phyloP scores from a whole-genome alignment of 1,284 basidiomycete genomes.

The Sporisorium reilianum region DNA sequence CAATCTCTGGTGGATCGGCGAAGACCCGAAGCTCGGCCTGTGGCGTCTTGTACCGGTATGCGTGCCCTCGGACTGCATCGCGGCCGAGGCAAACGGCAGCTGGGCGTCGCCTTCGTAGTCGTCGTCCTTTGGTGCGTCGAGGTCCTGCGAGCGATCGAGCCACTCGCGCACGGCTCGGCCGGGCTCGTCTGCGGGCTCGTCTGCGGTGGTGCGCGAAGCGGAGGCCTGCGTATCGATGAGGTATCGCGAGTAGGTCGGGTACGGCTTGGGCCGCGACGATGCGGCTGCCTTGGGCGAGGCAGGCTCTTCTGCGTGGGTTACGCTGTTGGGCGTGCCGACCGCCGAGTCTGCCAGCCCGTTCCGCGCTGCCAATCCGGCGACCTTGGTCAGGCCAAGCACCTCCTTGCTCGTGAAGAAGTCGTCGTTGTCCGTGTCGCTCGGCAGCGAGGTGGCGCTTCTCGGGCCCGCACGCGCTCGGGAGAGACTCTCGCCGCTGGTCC shows the following conservation, averaged over 20 bases:
- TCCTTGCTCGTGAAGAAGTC: constrained; percentile 47
- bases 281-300: constrained; percentile 11
- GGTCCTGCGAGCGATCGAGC: constrained; percentile 27
- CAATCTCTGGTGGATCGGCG: constrained; percentile 28
- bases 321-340: constrained; percentile 38
- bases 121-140: neutral
- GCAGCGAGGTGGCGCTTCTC: constrained; percentile 24
- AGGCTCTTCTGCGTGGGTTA: constrained; percentile 20
- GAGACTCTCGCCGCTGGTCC: constrained; percentile 33
- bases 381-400: constrained; percentile 28
- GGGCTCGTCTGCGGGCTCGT: constrained; percentile 8
- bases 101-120: constrained; percentile 17
- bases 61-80: constrained; percentile 13
- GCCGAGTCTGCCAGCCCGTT: constrained; percentile 22
- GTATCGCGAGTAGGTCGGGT: constrained; percentile 38
- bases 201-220: constrained; percentile 6
- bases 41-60: constrained; percentile 5
- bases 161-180: constrained; percentile 29
- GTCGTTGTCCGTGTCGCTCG: constrained; percentile 44
- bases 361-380: constrained; percentile 19
- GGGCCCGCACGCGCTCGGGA: constrained; percentile 9
- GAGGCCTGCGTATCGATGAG: constrained; percentile 24
- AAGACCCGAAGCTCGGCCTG: constrained; percentile 31
- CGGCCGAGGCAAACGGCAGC: constrained; percentile 26
- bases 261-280: constrained; percentile 33